Evolutionary conservation across 805 yeast species (phyloP).

Genomic region (Geotrichum ghanense): DNA sequence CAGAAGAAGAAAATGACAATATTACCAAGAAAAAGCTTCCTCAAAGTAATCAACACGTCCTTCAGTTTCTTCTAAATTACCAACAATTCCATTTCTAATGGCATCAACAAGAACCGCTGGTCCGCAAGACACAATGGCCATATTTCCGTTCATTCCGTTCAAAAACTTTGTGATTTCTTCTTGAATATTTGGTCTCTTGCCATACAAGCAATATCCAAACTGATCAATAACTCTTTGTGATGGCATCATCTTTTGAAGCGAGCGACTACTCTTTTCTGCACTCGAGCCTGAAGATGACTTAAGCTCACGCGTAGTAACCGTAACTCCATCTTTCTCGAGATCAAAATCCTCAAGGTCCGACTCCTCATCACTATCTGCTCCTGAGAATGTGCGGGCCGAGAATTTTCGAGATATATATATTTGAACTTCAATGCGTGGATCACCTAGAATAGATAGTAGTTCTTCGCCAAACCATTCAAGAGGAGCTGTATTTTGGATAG

Average conservation of each 20-base stretch:
- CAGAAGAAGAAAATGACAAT: too few relatives aligned
- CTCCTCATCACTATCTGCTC: not conserved
- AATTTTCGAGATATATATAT: slow-evolving; percentile 10
- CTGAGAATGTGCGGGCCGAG: not conserved
- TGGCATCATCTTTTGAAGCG: not conserved
- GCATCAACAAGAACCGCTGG: slow-evolving; percentile 49
- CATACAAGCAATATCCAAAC: not conserved
- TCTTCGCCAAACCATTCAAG: slow-evolving; percentile 36
- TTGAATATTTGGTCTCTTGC: slow-evolving; percentile 8
- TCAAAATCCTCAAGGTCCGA: not conserved
- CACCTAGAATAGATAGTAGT: slow-evolving; percentile 20
- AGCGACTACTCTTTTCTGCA: not conserved
- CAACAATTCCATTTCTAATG: slow-evolving; percentile 37
- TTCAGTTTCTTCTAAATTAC: slow-evolving; percentile 30
- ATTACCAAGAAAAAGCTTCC: slow-evolving; percentile 64
- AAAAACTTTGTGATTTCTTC: slow-evolving; percentile 8
- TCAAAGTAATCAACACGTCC: slow-evolving; percentile 58
- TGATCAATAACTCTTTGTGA: not conserved
- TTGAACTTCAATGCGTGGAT: slow-evolving; percentile 18
- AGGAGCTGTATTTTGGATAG: slow-evolving; percentile 39
- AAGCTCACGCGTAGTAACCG: not conserved
- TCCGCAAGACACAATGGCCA: slow-evolving; percentile 51
- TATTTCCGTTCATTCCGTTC: slow-evolving; percentile 26
- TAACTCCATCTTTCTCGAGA: not conserved
- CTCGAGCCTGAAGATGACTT: not conserved